phyloP scores from a whole-genome alignment of 805 yeast genomes.

The Pichia manshurica region DNA sequence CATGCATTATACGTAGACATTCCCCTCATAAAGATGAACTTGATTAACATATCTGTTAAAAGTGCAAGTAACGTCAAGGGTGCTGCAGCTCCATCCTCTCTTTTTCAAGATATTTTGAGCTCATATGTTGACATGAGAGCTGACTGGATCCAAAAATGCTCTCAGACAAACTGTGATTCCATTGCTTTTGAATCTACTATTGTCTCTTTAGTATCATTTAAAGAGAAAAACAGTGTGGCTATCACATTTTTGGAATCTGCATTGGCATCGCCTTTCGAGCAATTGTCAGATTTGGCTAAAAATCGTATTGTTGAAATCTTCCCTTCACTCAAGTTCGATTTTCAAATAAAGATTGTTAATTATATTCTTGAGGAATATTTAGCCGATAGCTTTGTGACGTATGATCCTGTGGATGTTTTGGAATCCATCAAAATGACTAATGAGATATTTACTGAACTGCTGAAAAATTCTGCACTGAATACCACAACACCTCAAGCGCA shows the following conservation, averaged over 20 bases:
- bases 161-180: slow-evolving; percentile 44
- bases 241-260: slow-evolving; percentile 55
- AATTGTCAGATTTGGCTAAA: slow-evolving; percentile 44
- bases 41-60: slow-evolving; percentile 42
- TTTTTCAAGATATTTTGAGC: slow-evolving; percentile 42
- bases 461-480: slow-evolving; percentile 40
- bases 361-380: slow-evolving; percentile 49
- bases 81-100: slow-evolving; percentile 39
- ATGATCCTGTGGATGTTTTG: slow-evolving; percentile 49
- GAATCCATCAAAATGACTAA: slow-evolving; percentile 51
- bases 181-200: slow-evolving; percentile 51
- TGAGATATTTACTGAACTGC: slow-evolving; percentile 51
- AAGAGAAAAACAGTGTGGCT: slow-evolving; percentile 52
- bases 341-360: slow-evolving; percentile 52
- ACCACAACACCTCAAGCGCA: slow-evolving; percentile 23
- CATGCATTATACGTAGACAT: slow-evolving; percentile 52
- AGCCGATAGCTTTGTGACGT: slow-evolving; percentile 35
- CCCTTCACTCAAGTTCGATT: slow-evolving; percentile 48
- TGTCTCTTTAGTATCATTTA: slow-evolving; percentile 53
- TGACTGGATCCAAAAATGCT: slow-evolving; percentile 39
- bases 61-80: slow-evolving; percentile 36
- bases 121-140: slow-evolving; percentile 44
- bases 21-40: slow-evolving; percentile 50
- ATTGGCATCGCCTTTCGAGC: slow-evolving; percentile 40
- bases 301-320: slow-evolving; percentile 52